Evolutionary conservation across 75 land plant species (phyloP).

Genomic region (Azolla pinnata): DNA sequence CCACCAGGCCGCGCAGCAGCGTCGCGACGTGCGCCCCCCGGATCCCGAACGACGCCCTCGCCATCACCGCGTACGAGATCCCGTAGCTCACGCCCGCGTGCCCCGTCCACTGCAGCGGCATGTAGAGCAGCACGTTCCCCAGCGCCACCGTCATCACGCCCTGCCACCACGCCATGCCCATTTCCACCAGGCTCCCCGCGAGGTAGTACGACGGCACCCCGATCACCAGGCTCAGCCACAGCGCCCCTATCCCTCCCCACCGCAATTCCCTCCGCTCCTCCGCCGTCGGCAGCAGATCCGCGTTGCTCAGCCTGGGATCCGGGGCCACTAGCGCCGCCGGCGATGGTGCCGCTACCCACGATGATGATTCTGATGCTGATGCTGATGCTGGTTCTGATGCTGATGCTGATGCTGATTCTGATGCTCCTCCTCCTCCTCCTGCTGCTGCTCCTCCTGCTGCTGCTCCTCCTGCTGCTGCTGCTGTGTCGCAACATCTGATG

Average conservation of each 20-base stretch:
- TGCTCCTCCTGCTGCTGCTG: too few relatives aligned
- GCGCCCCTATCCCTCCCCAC: conserved; percentile 50
- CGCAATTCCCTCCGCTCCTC: conserved; percentile 34
- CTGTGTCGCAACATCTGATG: too few relatives aligned
- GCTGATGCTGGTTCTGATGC: too few relatives aligned
- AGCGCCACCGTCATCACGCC: conserved; percentile 73
- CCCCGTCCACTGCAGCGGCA: conserved; percentile 56
- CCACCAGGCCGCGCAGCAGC: conserved; percentile 68
- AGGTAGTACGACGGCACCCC: conserved; percentile 90
- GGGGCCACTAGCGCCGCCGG: neutral
- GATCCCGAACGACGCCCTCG: conserved; percentile 71
- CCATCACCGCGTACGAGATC: conserved; percentile 73
- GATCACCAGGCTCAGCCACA: conserved; percentile 93
- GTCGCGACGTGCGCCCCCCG: conserved; percentile 83
- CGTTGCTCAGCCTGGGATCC: conserved; percentile 18
- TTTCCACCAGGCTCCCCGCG: conserved; percentile 84
- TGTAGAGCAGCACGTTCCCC: conserved; percentile 50
- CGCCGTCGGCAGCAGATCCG: conserved; percentile 57
- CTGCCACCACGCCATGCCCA: conserved; percentile 98
- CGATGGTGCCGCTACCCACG: too few relatives aligned
- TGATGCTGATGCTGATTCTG: too few relatives aligned
- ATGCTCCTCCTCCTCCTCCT: too few relatives aligned
- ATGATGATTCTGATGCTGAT: too few relatives aligned
- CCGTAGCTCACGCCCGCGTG: conserved; percentile 76
- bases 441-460: too few relatives aligned